A percentile compares a stretch with the other conserved stretches of the same genome.
Conservation (phyloP, 352 stramenopile species). For the Phytophthora litchii region DNA sequence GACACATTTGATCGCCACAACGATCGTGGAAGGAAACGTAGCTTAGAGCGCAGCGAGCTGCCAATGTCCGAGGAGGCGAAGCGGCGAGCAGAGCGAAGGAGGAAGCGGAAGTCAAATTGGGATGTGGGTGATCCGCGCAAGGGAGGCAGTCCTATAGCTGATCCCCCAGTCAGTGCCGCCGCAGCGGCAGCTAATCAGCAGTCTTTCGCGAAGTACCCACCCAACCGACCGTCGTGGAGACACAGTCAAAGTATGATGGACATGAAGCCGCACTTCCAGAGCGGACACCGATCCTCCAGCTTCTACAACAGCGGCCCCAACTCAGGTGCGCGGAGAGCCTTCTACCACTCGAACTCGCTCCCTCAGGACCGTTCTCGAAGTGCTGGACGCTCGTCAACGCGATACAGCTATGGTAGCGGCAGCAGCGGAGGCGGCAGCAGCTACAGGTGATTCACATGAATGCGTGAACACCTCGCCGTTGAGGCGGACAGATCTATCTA, state of each 20-base stretch:
- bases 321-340: constrained; percentile 36
- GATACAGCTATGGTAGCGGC: constrained; percentile 42
- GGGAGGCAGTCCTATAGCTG: constrained; percentile 37
- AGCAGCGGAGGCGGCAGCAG: constrained; percentile 29
- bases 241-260: constrained; percentile 72
- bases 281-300: constrained; percentile 39
- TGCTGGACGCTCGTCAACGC: constrained; percentile 44
- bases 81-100: constrained; percentile 65
- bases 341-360: constrained; percentile 59
- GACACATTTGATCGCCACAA: constrained; percentile 16
- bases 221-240: constrained; percentile 56
- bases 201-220: constrained; percentile 65
- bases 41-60: constrained; percentile 38
- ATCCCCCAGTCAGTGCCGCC: constrained; percentile 36
- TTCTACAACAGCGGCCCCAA: constrained; percentile 44
- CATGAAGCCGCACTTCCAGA: constrained; percentile 52
- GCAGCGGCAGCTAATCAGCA: constrained; percentile 45
- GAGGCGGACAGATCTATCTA: constrained; percentile 37
- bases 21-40: constrained; percentile 48
- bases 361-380: constrained; percentile 61
- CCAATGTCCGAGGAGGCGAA: constrained; percentile 61
- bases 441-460: constrained; percentile 33
- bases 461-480: constrained; percentile 22
- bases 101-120: constrained; percentile 81
- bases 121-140: constrained; percentile 79